Base-by-base conservation (phyloP, 495 filamentous ascomycete genomes). In the Trichocladium uniseriatum region DNA sequence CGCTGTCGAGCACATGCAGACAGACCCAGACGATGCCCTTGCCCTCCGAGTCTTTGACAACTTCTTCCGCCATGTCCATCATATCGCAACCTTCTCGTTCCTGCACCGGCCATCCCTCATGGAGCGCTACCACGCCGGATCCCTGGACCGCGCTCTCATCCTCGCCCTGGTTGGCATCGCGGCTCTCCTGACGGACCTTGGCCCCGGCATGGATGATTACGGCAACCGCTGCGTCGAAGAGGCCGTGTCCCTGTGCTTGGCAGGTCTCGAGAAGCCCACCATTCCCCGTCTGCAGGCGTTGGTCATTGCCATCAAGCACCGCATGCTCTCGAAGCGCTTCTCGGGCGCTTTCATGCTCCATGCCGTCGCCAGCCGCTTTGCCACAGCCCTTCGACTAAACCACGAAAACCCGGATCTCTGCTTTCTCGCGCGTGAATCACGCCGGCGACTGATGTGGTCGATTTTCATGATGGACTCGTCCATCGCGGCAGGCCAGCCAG, bases 391-490 rank as follows among this genome's bases (percentile, higher is more conserved):
- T 19, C 65, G 73, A 0, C 61, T 76, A 2, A 73, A 73, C 61
- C 67, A 72, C 44, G 73, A 76, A 49, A 69, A 70, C 38, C 57
- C 69, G 15, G 63, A 62, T 31, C 56, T 76, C 27, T 72, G 72
- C 52, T 76, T 75, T 47, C 57, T 76, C 6, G 72, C 72, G 3
- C 65, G 65, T 20, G 73, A 76, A 56, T 71, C 69, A 0, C 65
- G 72, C n/a, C 65, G 73, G 38, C 63, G 73, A 11, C 59, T 76
- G 24, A 73, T 76, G 73, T 76, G 73, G 73, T 67, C 72, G 9
- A 59, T 76, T 9, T 64, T 70, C 53, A 73, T 73, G 48, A 70
- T 74, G 48, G 73, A 76, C 54, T 65, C 69, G 6, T 61, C 64
- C 34, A 64, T 73, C 19, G 67, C 71, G 20, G 66, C 62, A 27